Base-by-base conservation (phyloP, 192 early-diverging fungal genomes). In the Gryganskiella cystojenkinii region DNA sequence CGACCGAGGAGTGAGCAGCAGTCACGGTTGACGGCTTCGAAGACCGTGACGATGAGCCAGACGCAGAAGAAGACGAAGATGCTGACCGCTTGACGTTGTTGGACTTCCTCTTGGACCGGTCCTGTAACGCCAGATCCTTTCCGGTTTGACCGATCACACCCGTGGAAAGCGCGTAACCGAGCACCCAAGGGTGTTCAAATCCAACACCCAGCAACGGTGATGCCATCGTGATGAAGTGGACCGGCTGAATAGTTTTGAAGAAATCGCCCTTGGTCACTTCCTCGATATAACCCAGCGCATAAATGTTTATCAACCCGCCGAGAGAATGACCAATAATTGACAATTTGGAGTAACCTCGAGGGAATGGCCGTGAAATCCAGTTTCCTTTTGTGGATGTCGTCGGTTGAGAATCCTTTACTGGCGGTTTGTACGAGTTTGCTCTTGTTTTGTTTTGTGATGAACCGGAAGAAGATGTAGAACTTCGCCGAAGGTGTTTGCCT, bases 281-380 rank as follows among this genome's bases (percentile, higher is more conserved):
- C 20, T 86, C 58, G 27, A 86, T 71, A 43, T 81, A 82, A 22
- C 80, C 79, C 27, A 79, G 60, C 37, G 66, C 51, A 50, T 79
- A 84, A 50, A 81, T 40, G 37, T 86, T 86, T 34, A 84, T 71
- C 56, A 86, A 46, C 8, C 83, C 85, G 31, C 85, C 85, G 24
- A 86, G 76, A 6, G 85, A 86, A 49, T 86, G 85, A 22, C 85
- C 85, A 9, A 84, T 71, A n/a, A 86, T 64, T 2, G 82, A 84
- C 8, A 86, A 52, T 22, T 71, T 72, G 34, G 81, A 70, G 47
- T 75, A 58, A 0, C 67, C 70, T 27, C 61, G 62, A 52, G 69
- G 63, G 45, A 66, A 60, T 22, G 8, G 20, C 33, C 19, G 28
- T 31, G 20, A 53, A 42, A n/a, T 56, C 43, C 63, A 28, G 33